Conservation (phyloP, 192 early-diverging fungal genomes). For the Anaeromyces robustus region DNA sequence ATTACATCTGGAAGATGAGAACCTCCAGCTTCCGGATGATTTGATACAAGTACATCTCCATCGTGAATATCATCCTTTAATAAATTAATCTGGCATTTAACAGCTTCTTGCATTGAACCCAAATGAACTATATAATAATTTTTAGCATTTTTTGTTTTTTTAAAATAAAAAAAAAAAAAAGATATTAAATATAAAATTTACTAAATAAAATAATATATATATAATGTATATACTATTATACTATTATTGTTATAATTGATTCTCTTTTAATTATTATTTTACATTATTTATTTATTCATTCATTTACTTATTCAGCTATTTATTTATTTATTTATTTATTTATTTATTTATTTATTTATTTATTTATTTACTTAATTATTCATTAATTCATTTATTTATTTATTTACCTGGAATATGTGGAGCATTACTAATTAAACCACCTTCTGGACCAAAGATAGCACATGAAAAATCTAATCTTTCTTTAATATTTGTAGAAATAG, state of each 20-base stretch:
- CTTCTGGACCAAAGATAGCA: constrained; percentile 58
- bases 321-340: background rate
- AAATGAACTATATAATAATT: constrained; percentile 87
- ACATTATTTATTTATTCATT: too few species aligned
- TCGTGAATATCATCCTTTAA: constrained; percentile 50
- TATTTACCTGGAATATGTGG: background rate
- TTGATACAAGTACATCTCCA: constrained; percentile 87
- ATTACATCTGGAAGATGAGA: constrained; percentile 60
- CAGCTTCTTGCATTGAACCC: constrained; percentile 86
- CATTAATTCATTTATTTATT: background rate
- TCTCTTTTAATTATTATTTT: too few species aligned
- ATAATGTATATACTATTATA: too few species aligned
- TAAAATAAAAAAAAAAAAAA: constrained; percentile 39
- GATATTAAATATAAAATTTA: too few species aligned
- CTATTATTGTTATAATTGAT: too few species aligned
- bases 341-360: background rate
- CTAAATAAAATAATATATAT: too few species aligned
- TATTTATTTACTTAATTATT: background rate
- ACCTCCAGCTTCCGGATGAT: constrained; percentile 90
- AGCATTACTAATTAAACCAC: constrained; percentile 5
- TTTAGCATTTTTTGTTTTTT: too few species aligned
- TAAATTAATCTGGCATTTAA: constrained; percentile 75
- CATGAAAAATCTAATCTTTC: constrained; percentile 96
- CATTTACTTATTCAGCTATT: too few species aligned
- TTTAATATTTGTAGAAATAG: constrained; percentile 94